Conservation (phyloP, 2,329 filamentous ascomycete genomes). For the Pseudopithomyces maydicus region DNA sequence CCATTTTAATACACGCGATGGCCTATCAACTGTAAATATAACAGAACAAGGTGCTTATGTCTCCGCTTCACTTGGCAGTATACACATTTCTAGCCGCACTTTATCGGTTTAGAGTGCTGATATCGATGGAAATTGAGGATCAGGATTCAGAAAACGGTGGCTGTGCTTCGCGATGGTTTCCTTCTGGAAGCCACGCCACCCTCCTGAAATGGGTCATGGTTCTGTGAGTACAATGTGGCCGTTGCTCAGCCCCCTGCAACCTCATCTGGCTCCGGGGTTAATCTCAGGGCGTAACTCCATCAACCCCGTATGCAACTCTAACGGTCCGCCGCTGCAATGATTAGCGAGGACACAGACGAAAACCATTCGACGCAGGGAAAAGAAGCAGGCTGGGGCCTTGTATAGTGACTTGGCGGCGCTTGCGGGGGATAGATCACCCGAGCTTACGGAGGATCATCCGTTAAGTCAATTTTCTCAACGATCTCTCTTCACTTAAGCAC, state of each 20-base stretch:
- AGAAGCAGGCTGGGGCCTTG: not conserved
- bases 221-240: not conserved
- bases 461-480: no score
- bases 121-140: not conserved
- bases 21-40: not conserved
- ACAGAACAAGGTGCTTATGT: slow-evolving; percentile 13
- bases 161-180: slow-evolving; percentile 11
- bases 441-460: no score
- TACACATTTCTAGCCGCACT: slow-evolving; percentile 14
- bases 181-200: slow-evolving; percentile 1
- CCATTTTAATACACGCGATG: not conserved
- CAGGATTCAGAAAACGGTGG: slow-evolving; percentile 13
- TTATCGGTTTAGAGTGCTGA: slow-evolving; percentile 4
- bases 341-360: no score
- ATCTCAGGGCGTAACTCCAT: not conserved
- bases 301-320: not conserved
- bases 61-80: not conserved
- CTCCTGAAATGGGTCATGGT: not conserved
- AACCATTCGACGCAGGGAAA: no score
- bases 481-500: no score
- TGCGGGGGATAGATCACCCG: no score
- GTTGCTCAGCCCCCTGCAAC: slow-evolving; percentile 12
- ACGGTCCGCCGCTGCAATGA: no score
- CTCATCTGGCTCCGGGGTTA: slow-evolving; percentile 4
- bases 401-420: not conserved